Evolutionary conservation across 371 early-diverging fungal genomes (phyloP), one percentile per base, ranked within the genome.

Genomic region (Choanephora cucurbitarum): DNA sequence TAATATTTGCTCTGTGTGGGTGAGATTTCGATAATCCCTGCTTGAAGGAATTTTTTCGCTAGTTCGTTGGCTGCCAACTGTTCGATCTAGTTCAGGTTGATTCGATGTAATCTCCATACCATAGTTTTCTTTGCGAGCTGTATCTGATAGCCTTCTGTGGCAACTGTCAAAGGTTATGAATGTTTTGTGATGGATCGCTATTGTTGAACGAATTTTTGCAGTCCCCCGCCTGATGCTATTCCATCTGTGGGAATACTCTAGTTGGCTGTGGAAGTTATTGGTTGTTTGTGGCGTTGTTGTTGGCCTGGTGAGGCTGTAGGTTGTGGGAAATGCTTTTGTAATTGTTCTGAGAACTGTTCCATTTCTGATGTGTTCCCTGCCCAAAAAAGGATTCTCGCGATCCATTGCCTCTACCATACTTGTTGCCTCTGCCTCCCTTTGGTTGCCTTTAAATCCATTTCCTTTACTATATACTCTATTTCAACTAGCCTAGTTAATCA

Each of bases 71-170:
- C 34, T 19, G 53, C 44, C 18, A 4, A 8, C 33, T 48, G 47
- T 17, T 56, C 49, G 24, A 24, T 41, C 18, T n/a, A 5, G 3
- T 23, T 31, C 24, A 55, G 8, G 5, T 2, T 18, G 3, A 54
- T 7, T 17, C 1, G 40, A 9, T n/a, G 11, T 1, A 39, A 15
- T 40, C 22, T 47, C 40, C 55, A 55, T n/a, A 47, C 40, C 24
- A 3, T 37, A 14, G 41, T 24, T 28, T 7, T 3, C 3, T 18
- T 32, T 2, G 14, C 28, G 21, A 48, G 48, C 49, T 48, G 44
- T 14, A 60, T 39, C 21, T 49, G 23, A 13, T 54, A 54, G 1
- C 61, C 55, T 19, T 60, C 5, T 9, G 34, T 11, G 4, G 55
- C 17, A 0, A 60, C 21, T 19, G 50, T 43, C 5, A 42, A 7